These are phyloP conservation scores for Backusella macrospora DNA, from an alignment of 192 early-diverging fungal genomes.

Conservation along the genomic window DNA sequence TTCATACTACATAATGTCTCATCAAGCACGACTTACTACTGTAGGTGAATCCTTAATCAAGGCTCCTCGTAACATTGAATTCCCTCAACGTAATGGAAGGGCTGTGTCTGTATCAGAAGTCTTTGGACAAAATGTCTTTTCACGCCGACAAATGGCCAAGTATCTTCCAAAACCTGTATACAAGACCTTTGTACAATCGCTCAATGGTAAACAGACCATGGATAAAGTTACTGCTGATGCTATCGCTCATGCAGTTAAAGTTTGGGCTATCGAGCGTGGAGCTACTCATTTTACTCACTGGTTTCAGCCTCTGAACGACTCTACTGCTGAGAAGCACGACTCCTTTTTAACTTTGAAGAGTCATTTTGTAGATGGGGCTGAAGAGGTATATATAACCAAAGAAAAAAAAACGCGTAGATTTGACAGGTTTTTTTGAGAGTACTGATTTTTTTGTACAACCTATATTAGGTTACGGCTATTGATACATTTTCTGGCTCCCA, in stretches of 20 bases:
- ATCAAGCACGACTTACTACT: conserved; percentile 48
- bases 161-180: conserved; percentile 94
- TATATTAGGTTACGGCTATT: conserved; percentile 61
- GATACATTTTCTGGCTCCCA: conserved; percentile 96
- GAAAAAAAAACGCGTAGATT: background rate
- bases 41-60: conserved; percentile 57
- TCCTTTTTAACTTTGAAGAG: conserved; percentile 91
- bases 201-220: conserved; percentile 85
- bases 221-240: conserved; percentile 97
- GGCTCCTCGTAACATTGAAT: conserved; percentile 75
- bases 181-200: conserved; percentile 88
- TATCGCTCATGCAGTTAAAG: conserved; percentile 94
- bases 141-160: conserved; percentile 83
- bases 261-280: conserved; percentile 98
- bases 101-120: conserved; percentile 85
- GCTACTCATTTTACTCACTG: conserved; percentile 99
- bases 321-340: conserved; percentile 99
- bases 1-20: conserved; percentile 28
- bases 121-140: conserved; percentile 93
- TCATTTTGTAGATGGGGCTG: conserved; percentile 78
- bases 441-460: background rate
- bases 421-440: background rate
- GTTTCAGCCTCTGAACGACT: conserved; percentile 99
- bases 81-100: conserved; percentile 74
- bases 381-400: conserved; percentile 60